Base-by-base conservation (phyloP, 1,284 basidiomycete genomes). In the Trametes polyzona region DNA sequence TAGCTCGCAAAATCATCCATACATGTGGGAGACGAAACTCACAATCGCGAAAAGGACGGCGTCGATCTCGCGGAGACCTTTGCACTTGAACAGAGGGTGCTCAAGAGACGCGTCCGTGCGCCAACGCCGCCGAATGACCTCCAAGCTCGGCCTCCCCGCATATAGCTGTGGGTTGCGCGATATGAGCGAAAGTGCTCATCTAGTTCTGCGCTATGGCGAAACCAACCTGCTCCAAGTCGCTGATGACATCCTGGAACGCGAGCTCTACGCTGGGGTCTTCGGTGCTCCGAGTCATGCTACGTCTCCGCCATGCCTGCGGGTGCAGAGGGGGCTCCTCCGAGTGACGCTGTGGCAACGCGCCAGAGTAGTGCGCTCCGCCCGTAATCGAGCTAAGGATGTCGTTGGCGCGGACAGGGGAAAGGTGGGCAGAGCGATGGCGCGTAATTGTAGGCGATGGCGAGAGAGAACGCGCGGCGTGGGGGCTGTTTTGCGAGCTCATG, bases 1-100 rank as follows among this genome's bases (percentile, higher is more conserved):
- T 11, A 4, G 17, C 9, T 21, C 5, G 19, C 10, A 24, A 7
- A 29, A 3, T n/a, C 10, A 1, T 27, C 32, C 14, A 5, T 4
- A n/a, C 4, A 39, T 4, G 30, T 17, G 16, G 8, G 29, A 16
- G 32, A 32, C 27, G n/a, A n/a, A 2, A 68, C 78, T 41, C 60
- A 86, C 85, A 76, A 88, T 71, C 12, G 80, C 82, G 73, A 82
- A 87, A 81, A 83, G 87, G 78, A 88, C 69, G 2, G 63, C 35
- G 9, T 55, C 59, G 39, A 59, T 61, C 65, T 87, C 76, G 27
- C 72, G 64, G 55, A 77, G 79, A 3, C 84, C 84, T 42, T 75
- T 72, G 63, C 82, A 83, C 59, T 74, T 76, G 36, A 72, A 76
- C 24, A 80, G 66, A 4, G 84, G 82, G 64, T 84, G 82, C 81